Evolutionary conservation across 2,329 filamentous ascomycete species (phyloP).

Genomic region (Cladophialophora exuberans): DNA sequence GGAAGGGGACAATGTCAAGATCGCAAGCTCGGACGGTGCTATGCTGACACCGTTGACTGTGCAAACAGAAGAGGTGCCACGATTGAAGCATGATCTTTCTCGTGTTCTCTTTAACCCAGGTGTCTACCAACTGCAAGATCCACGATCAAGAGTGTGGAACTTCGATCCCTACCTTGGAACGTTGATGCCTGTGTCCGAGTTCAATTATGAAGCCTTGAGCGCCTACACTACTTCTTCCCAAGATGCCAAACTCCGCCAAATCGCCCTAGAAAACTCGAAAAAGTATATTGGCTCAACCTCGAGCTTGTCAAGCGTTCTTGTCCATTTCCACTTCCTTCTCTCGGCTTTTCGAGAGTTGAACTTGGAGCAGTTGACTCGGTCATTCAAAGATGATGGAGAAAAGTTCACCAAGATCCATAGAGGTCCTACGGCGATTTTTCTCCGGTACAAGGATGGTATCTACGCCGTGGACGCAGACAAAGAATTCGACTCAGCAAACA

Average conservation of each 20-base stretch:
- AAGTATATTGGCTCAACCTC: slow-evolving; percentile 95
- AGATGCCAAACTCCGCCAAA: slow-evolving; percentile 70
- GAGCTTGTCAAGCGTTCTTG: slow-evolving; percentile 85
- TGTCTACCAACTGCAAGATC: slow-evolving; percentile 89
- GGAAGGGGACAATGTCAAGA: slow-evolving; percentile 11
- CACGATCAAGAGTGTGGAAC: slow-evolving; percentile 85
- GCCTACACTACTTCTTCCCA: slow-evolving; percentile 90
- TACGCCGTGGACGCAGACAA: slow-evolving; percentile 98
- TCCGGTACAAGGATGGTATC: slow-evolving; percentile 78
- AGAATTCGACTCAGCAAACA: slow-evolving; percentile 79
- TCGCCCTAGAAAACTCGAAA: slow-evolving; percentile 68
- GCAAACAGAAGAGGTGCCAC: slow-evolving; percentile 25
- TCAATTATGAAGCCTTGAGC: slow-evolving; percentile 85
- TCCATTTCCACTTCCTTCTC: slow-evolving; percentile 90
- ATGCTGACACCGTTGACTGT: slow-evolving; percentile 55
- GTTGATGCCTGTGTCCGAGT: slow-evolving; percentile 92
- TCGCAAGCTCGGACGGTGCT: slow-evolving; percentile 40
- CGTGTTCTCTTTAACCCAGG: slow-evolving; percentile 94
- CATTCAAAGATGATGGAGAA: slow-evolving; percentile 62
- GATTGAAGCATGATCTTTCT: slow-evolving; percentile 63
- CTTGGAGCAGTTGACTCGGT: slow-evolving; percentile 65
- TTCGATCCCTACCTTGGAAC: slow-evolving; percentile 92
- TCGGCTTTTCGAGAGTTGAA: slow-evolving; percentile 80
- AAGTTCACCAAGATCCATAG: slow-evolving; percentile 74
- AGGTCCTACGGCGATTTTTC: slow-evolving; percentile 77